phyloP scores from a whole-genome alignment of 2,329 filamentous ascomycete species.

The Phaeoacremonium minimum region DNA sequence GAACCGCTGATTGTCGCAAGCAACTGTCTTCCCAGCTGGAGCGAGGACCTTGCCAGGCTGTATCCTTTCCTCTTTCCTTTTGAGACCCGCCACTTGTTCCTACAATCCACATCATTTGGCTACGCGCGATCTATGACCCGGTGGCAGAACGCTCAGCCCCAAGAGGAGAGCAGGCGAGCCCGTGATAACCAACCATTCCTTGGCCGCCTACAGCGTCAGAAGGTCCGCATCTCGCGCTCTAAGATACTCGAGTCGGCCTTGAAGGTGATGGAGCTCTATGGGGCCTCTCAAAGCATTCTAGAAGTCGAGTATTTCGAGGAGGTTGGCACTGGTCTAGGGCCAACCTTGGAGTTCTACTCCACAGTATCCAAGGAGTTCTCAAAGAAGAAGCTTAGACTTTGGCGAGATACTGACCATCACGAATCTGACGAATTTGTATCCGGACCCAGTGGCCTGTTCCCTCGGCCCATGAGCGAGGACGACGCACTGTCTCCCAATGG shows the following conservation, averaged over 20 bases:
- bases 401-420: slow-evolving; percentile 82
- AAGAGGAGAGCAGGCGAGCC: slow-evolving; percentile 76
- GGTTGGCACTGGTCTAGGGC: slow-evolving; percentile 91
- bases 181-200: slow-evolving; percentile 89
- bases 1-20: slow-evolving; percentile 96
- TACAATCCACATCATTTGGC: slow-evolving; percentile 96
- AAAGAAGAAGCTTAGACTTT: slow-evolving; percentile 94
- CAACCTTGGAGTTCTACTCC: slow-evolving; percentile 96
- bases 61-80: slow-evolving; percentile 98
- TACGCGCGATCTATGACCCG: slow-evolving; percentile 96
- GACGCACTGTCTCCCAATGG: slow-evolving; percentile 71
- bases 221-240: slow-evolving; percentile 93
- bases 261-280: slow-evolving; percentile 98
- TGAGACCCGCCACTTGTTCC: slow-evolving; percentile 91
- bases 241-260: slow-evolving; percentile 94
- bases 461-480: slow-evolving; percentile 79
- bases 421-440: slow-evolving; percentile 78
- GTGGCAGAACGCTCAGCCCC: slow-evolving; percentile 88
- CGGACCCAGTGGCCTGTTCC: slow-evolving; percentile 81
- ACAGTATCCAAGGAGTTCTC: slow-evolving; percentile 96
- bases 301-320: slow-evolving; percentile 99
- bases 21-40: slow-evolving; percentile 93
- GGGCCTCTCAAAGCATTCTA: slow-evolving; percentile 89
- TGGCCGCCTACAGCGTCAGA: slow-evolving; percentile 87
- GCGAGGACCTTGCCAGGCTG: slow-evolving; percentile 85